A percentile compares a stretch with the other conserved stretches of the same genome.
phyloP scores from a whole-genome alignment of 352 stramenopile genomes.

The Phytophthora niederhauseri region DNA sequence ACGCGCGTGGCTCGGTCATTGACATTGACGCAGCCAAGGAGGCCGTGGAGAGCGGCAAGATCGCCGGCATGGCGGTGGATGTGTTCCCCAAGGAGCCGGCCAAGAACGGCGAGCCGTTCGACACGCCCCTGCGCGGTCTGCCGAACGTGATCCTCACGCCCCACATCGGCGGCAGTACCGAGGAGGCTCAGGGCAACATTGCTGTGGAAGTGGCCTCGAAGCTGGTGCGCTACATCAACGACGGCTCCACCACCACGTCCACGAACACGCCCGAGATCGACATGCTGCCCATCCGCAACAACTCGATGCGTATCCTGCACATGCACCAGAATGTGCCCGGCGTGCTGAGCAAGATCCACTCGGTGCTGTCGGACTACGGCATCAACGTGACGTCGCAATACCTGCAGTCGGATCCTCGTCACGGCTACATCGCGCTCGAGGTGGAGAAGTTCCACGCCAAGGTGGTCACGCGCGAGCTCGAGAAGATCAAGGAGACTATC shows the following conservation, averaged over 20 bases:
- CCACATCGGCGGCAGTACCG: slow-evolving; percentile 96
- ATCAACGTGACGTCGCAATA: slow-evolving; percentile 90
- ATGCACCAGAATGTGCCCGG: slow-evolving; percentile 88
- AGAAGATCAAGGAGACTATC: slow-evolving; percentile 89
- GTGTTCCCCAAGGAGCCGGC: slow-evolving; percentile 91
- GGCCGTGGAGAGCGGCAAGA: slow-evolving; percentile 88
- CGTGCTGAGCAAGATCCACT: slow-evolving; percentile 89
- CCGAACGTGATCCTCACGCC: slow-evolving; percentile 95
- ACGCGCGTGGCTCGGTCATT: slow-evolving; percentile 95
- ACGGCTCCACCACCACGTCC: slow-evolving; percentile 79
- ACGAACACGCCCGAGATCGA: slow-evolving; percentile 85
- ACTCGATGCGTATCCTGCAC: slow-evolving; percentile 87
- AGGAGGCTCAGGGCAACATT: slow-evolving; percentile 95
- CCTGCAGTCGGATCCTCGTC: slow-evolving; percentile 78
- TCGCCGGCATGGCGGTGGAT: slow-evolving; percentile 85
- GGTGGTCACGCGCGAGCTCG: slow-evolving; percentile 78
- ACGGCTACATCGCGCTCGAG: slow-evolving; percentile 86
- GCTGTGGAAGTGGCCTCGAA: slow-evolving; percentile 83
- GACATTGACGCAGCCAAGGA: slow-evolving; percentile 93
- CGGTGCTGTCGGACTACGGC: slow-evolving; percentile 81
- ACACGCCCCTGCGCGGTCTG: slow-evolving; percentile 90
- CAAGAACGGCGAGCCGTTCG: slow-evolving; percentile 84
- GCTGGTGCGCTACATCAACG: slow-evolving; percentile 84
- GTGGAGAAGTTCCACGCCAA: slow-evolving; percentile 84
- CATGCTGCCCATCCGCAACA: slow-evolving; percentile 71